Base-by-base conservation (phyloP, 768 basidiomycete genomes). In the Psilocybe subaeruginosa region DNA sequence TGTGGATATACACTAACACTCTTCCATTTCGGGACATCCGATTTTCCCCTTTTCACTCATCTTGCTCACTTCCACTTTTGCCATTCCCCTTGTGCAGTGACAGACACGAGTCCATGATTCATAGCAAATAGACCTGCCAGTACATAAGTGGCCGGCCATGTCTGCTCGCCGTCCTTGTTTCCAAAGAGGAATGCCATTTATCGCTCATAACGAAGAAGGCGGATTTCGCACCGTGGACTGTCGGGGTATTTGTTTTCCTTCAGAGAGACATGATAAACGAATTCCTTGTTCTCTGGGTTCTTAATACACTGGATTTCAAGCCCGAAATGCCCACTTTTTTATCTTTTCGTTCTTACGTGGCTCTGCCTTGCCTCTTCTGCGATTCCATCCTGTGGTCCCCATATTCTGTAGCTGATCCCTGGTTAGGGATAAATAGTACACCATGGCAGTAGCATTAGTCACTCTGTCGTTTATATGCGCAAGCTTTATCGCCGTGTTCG, bases 391-490 rank as follows among this genome's bases (percentile, higher is more conserved):
- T 60, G 52, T 56, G 46, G 31, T 54, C 11, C n/a, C 45, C 35
- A 53, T 35, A 35, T 41, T 51, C 30, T 56, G 48, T 58, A 23
- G 58, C 47, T 62, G 47, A 33, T 59, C 59, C 56, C 59, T 58
- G 56, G 54, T 33, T 51, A 58, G 54, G 50, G 58, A 17, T 29
- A 47, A 41, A 49, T 56, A 49, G 56, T 47, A 47, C 46, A 48
- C 31, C 48, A 81, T 83, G 79, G 69, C 70, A 51, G 62, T 66
- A 51, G 75, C 72, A 58, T 65, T 83, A 47, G 71, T 77, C 45
- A 74, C 70, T 27, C 59, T 83, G 37, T 82, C 83, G 19, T 79
- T 87, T 65, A 59, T 80, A 45, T 83, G 77, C 64, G 73, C 73
- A n/a, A 69, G 56, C 30, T 63, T 85, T 39, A 71, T 84, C 56